phyloP scores from a whole-genome alignment of 2,329 filamentous ascomycete species.

The Hypoxylon sp. region DNA sequence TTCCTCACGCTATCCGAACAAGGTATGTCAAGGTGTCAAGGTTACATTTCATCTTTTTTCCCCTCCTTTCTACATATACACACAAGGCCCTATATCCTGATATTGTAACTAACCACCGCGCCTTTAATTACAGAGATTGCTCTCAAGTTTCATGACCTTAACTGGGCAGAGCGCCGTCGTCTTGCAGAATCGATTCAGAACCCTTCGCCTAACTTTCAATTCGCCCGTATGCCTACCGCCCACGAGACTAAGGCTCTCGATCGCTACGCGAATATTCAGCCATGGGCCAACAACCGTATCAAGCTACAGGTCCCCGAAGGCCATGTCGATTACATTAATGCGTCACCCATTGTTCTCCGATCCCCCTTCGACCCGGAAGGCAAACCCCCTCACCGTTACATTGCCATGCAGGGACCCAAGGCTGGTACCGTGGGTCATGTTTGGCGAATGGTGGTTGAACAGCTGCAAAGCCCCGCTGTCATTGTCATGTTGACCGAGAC shows the following conservation, averaged over 20 bases:
- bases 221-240: slow-evolving; percentile 68
- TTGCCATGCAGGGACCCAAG: slow-evolving; percentile 95
- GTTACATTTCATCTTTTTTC: not conserved
- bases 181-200: slow-evolving; percentile 57
- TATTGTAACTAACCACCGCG: slow-evolving; percentile 24
- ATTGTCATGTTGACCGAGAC: slow-evolving; percentile 96
- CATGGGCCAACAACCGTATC: slow-evolving; percentile 88
- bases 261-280: slow-evolving; percentile 90
- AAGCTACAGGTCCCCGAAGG: slow-evolving; percentile 82
- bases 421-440: slow-evolving; percentile 80
- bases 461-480: slow-evolving; percentile 77
- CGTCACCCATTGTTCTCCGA: slow-evolving; percentile 75
- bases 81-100: not conserved
- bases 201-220: slow-evolving; percentile 55
- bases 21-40: slow-evolving; percentile 59
- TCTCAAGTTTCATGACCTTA: slow-evolving; percentile 65
- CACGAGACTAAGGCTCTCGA: slow-evolving; percentile 75
- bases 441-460: slow-evolving; percentile 96
- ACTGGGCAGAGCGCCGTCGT: slow-evolving; percentile 66
- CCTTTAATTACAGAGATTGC: slow-evolving; percentile 59
- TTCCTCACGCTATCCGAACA: slow-evolving; percentile 65
- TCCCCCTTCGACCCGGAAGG: slow-evolving; percentile 56
- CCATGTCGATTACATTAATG: slow-evolving; percentile 84
- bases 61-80: slow-evolving; percentile 15
- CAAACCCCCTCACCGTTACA: slow-evolving; percentile 72